Base-by-base conservation (phyloP, 257 asterid genomes). In the Solanum bukasovii region DNA sequence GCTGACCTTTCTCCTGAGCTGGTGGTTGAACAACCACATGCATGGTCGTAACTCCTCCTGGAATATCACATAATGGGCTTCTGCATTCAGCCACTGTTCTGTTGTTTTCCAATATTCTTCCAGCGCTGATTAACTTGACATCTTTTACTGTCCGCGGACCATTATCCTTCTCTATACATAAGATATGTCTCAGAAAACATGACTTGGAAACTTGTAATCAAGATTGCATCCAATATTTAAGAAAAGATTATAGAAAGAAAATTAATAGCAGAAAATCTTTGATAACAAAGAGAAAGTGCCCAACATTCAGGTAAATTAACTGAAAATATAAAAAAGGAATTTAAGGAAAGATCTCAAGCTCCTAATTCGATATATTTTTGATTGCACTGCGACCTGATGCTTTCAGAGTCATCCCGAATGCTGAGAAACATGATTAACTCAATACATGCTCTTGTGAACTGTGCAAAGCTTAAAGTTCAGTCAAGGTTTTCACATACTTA, bases 41-140 rank as follows among this genome's bases (percentile, higher is more conserved):
- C 98, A 96, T 96, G 90, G 98, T 96, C 21, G 94, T 94, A 89
- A 92, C 94, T 68, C 94, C 98, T 83, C 96, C 98, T 0, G 98
- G 98, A 85, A 92, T 85, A 86, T 93, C 98, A 89, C 95, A 94
- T 67, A 95, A 89, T 5, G 97, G 96, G 91, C 95, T 95, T 91
- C 91, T 89, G 84, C 97, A 95, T 79, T 96, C 98, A 49, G 93
- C 98, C 67, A 96, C 94, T 16, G 97, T 96, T 92, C 84, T 91
- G 89, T 83, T 93, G 91, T 95, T 95, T 92, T 96, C 99, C 89
- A 96, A 89, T 93, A 96, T 92, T 92, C 98, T 93, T 87, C 98
- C 99, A 1, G 93, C 98, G 40, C 94, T 94, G 37, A 96, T 96
- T 75, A 96, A 89, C 94, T 96, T 96, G 87, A 96, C 92, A 83